Evolutionary conservation across 768 basidiomycete genomes (phyloP).

Genomic region (Mycena crocata): DNA sequence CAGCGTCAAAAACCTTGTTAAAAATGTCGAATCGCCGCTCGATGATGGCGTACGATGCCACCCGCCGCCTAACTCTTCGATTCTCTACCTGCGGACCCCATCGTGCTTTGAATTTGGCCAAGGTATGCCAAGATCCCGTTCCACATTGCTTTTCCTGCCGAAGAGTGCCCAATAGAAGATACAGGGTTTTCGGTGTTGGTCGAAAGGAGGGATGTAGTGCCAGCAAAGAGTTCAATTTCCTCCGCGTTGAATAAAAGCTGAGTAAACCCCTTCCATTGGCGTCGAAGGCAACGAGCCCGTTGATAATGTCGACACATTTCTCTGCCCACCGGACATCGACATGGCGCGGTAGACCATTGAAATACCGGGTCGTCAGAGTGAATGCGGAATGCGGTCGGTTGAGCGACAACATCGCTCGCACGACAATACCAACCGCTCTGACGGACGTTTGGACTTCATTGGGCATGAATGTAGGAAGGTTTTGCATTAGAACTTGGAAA

Average conservation of each 20-base stretch:
- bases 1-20: slow-evolving; percentile 41
- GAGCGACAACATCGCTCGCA: slow-evolving; percentile 59
- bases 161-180: slow-evolving; percentile 67
- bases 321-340: slow-evolving; percentile 49
- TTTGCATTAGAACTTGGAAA: slow-evolving; percentile 54
- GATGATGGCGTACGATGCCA: slow-evolving; percentile 70
- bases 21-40: slow-evolving; percentile 71
- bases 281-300: slow-evolving; percentile 57
- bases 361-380: slow-evolving; percentile 59
- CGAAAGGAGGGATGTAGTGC: slow-evolving; percentile 58
- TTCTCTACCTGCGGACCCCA: slow-evolving; percentile 72
- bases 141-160: slow-evolving; percentile 62
- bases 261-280: slow-evolving; percentile 51
- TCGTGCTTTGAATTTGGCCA: slow-evolving; percentile 57
- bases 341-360: slow-evolving; percentile 58
- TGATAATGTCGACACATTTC: slow-evolving; percentile 64
- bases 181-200: slow-evolving; percentile 71
- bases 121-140: slow-evolving; percentile 59
- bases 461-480: slow-evolving; percentile 51
- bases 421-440: slow-evolving; percentile 59
- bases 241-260: slow-evolving; percentile 57
- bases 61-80: slow-evolving; percentile 67
- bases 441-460: slow-evolving; percentile 48
- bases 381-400: slow-evolving; percentile 52
- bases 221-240: slow-evolving; percentile 58